phyloP scores from a whole-genome alignment of 495 filamentous ascomycete species.

The Cercophora scortea region DNA sequence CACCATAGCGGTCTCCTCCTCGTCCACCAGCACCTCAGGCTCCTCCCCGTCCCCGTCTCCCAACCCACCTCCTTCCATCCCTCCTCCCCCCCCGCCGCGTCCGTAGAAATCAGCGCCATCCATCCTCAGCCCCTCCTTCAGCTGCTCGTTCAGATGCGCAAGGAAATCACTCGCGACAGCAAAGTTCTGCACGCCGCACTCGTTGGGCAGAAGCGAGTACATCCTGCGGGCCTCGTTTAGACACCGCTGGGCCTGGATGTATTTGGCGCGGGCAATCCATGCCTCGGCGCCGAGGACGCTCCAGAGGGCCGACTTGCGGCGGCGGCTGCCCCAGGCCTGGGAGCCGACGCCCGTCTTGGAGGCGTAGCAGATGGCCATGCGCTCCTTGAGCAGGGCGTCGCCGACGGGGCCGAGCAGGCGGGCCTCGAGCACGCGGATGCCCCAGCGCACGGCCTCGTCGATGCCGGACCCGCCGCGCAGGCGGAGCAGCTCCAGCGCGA shows the following conservation, averaged over 20 bases:
- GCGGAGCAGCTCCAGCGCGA: slow-evolving; percentile 75
- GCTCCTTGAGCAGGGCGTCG: slow-evolving; percentile 72
- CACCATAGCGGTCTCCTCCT: not conserved
- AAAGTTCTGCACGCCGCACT: slow-evolving; percentile 48
- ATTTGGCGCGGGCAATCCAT: slow-evolving; percentile 69
- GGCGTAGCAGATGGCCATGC: slow-evolving; percentile 75
- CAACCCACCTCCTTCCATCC: not conserved
- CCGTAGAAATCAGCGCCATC: slow-evolving; percentile 7
- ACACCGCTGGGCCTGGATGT: slow-evolving; percentile 60
- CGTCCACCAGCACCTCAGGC: slow-evolving; percentile 43
- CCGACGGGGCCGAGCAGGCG: slow-evolving; percentile 65
- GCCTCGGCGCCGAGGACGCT: slow-evolving; percentile 71
- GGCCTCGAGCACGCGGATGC: slow-evolving; percentile 67
- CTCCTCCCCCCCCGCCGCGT: slow-evolving; percentile 27
- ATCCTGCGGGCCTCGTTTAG: slow-evolving; percentile 62
- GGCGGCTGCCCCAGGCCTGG: slow-evolving; percentile 59
- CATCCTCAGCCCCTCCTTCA: slow-evolving; percentile 44
- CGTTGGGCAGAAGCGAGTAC: slow-evolving; percentile 54
- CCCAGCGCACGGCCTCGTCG: slow-evolving; percentile 85
- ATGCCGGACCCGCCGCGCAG: slow-evolving; percentile 68
- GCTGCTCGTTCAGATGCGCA: slow-evolving; percentile 49
- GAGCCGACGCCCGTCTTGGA: slow-evolving; percentile 57
- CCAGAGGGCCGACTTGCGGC: slow-evolving; percentile 86
- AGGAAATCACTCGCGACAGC: slow-evolving; percentile 54
- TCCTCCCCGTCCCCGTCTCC: slow-evolving; percentile 32